These are phyloP conservation scores for Glomus cerebriforme DNA, from an alignment of 192 early-diverging fungal species.

Conservation along the genomic window DNA sequence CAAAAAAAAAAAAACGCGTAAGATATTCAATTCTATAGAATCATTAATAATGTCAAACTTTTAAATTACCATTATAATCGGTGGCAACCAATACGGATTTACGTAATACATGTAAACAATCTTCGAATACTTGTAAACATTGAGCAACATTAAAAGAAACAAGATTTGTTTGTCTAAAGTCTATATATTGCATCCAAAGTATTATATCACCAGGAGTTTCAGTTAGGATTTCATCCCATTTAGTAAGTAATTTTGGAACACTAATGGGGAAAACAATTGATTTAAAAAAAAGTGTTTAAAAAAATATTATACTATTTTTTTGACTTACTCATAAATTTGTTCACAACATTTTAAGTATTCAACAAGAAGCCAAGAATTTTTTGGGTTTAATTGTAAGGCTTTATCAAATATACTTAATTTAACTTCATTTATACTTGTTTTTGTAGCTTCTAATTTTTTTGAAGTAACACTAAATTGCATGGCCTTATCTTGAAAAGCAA, in stretches of 20 bases:
- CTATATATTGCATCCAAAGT: conserved; percentile 60
- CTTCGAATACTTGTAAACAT: conserved; percentile 43
- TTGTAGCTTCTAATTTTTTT: conserved; percentile 31
- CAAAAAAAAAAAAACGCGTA: background rate
- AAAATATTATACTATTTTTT: background rate
- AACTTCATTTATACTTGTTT: conserved; percentile 49
- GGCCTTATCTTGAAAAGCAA: conserved; percentile 54
- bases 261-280: conserved; percentile 16
- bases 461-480: conserved; percentile 29
- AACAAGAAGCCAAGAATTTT: conserved; percentile 42
- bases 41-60: background rate
- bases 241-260: conserved; percentile 42
- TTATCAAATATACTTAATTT: conserved; percentile 60
- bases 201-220: conserved; percentile 39
- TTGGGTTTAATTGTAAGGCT: conserved; percentile 53
- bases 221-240: conserved; percentile 56
- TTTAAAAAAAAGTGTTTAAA: background rate
- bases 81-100: conserved; percentile 13
- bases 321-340: conserved; percentile 46
- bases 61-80: conserved; percentile 8
- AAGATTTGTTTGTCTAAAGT: conserved; percentile 57
- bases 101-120: conserved; percentile 43
- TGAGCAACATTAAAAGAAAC: conserved; percentile 48
- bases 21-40: background rate
- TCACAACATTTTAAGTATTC: conserved; percentile 52